phyloP scores from a whole-genome alignment of 805 yeast genomes.

The Ogataea siamensis region DNA sequence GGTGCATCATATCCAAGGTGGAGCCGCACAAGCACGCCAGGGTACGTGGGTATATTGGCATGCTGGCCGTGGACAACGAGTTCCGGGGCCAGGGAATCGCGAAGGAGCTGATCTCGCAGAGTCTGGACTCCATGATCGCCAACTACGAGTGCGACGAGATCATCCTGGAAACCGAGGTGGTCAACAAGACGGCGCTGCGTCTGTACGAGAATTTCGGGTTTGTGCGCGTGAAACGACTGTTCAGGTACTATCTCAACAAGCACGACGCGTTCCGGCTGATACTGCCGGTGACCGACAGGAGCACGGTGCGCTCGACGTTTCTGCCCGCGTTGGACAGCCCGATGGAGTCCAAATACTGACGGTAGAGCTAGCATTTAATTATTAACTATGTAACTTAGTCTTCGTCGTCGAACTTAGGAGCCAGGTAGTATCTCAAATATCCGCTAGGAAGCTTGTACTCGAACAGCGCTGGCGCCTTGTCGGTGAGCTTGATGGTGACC shows the following conservation, averaged over 20 bases:
- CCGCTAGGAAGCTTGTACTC: constrained; percentile 92
- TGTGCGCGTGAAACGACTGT: constrained; percentile 51
- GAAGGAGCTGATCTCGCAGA: constrained; percentile 58
- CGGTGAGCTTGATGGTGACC: constrained; percentile 83
- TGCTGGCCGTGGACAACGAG: constrained; percentile 79
- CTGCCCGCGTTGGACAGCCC: constrained; percentile 31
- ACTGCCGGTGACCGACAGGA: constrained; percentile 68
- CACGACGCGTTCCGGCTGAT: constrained; percentile 91
- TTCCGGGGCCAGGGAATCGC: constrained; percentile 85
- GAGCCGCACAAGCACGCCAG: constrained; percentile 74
- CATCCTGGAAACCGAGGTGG: constrained; percentile 89
- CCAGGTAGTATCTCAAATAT: constrained; percentile 90
- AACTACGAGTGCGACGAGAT: constrained; percentile 76
- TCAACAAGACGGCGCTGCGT: constrained; percentile 46
- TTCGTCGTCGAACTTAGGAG: constrained; percentile 96
- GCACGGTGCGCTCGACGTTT: constrained; percentile 56
- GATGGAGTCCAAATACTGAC: constrained; percentile 27
- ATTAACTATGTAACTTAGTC: constrained; percentile 40
- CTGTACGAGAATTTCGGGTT: constrained; percentile 40
- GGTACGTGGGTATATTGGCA: constrained; percentile 89
- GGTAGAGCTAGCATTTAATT: constrained; percentile 2
- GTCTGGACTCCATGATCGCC: constrained; percentile 63
- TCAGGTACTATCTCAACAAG: constrained; percentile 84
- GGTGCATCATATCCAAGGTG: constrained; percentile 79
- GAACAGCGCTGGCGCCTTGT: constrained; percentile 89